These are phyloP conservation scores for Phialocephala sp. DNA, from an alignment of 2,329 filamentous ascomycete genomes.

Conservation along the genomic window DNA sequence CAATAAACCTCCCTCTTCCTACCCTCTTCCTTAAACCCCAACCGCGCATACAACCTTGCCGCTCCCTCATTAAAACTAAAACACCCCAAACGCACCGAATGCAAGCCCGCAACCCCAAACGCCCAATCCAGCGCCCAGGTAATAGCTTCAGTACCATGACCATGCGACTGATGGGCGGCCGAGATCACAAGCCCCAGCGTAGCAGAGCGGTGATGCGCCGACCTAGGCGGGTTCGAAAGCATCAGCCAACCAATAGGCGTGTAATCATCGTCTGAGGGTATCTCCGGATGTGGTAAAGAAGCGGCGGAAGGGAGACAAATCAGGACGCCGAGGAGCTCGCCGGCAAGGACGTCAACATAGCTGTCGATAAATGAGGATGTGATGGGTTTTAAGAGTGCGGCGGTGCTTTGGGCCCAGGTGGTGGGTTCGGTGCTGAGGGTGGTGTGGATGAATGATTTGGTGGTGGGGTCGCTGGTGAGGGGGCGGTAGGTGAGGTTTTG, in stretches of 20 bases:
- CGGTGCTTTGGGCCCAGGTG: conserved; percentile 4
- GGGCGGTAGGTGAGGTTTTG: conserved; percentile 1
- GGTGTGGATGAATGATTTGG: neutral
- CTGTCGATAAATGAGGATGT: neutral
- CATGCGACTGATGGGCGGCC: conserved; percentile 38
- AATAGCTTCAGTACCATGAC: conserved; percentile 46
- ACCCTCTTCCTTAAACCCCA: conserved; percentile 45
- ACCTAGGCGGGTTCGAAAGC: neutral
- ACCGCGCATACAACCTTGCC: conserved; percentile 40
- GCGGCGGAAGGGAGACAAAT: neutral
- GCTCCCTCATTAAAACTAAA: conserved; percentile 45
- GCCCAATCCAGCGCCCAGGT: conserved; percentile 44
- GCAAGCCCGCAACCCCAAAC: conserved; percentile 44
- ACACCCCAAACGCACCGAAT: conserved; percentile 43
- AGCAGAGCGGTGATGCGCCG: neutral
- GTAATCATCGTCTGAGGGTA: neutral
- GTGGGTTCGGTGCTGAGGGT: neutral
- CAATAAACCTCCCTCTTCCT: conserved; percentile 42
- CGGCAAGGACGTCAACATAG: neutral
- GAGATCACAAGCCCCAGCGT: conserved; percentile 23
- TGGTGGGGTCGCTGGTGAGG: neutral
- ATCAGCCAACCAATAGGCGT: neutral
- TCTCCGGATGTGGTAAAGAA: neutral
- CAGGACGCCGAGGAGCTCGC: neutral
- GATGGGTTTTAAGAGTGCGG: neutral